Base-by-base conservation (phyloP, 805 yeast genomes). In the Zygotorulaspora sp. region DNA sequence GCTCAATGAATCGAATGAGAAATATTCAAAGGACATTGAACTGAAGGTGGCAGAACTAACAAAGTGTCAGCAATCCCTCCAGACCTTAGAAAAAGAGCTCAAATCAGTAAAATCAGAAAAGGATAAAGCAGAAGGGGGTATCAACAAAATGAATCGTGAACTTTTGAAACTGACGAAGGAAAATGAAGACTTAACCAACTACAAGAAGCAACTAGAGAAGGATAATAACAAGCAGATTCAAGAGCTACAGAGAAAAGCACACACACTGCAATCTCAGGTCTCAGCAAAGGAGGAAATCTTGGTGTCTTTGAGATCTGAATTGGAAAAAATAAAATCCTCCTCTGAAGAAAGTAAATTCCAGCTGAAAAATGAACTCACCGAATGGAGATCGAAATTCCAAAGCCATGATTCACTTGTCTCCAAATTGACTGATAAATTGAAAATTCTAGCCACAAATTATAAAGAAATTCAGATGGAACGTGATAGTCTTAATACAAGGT, bases 71-170 rank as follows among this genome's bases (percentile, higher is more conserved):
- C 38, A 52, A 4, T 53, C 48, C n/a, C 40, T 62, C 5, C 37
- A 49, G 7, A 36, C 36, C 8, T 34, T 65, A 17, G 55, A 51
- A 12, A 45, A 45, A 2, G 58, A 60, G 9, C 43, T 68, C 3
- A 49, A 53, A 5, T 53, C 44, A 1, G 35, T 58, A 5, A 44
- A 44, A 1, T 45, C 27, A 1, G 73, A 71, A 9, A 81, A 77
- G 49, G 68, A 69, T 17, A 80, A 74, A 46, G 83, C 90, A 1
- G 96, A 89, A 52, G 80, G 77, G 42, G 97, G 95, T 3, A 80
- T 89, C 35, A 88, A 88, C 55, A 88, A 87, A 49, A 84, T 89
- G 95, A 83, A 81, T 38, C 68, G 90, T 26, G 97, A 89, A 47
- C 65, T 89, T 20, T 75, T 86, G 58, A 73, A 73, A 32, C 65